Base-by-base conservation (phyloP, 1,284 basidiomycete genomes). In the Clitocybe nebularis region DNA sequence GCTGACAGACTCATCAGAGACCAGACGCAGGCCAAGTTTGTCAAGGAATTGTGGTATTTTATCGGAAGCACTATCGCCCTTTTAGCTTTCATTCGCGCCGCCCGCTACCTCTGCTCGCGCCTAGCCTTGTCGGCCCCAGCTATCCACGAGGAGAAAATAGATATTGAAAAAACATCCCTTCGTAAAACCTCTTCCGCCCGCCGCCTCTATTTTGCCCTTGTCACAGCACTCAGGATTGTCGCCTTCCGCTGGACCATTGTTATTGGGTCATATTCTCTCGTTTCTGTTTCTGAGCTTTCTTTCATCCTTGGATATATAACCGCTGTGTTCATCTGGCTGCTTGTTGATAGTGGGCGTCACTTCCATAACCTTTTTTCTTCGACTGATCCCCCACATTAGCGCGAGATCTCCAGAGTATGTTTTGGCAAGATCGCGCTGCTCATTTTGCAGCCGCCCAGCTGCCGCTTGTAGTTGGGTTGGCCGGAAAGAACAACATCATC, bases 221-320 rank as follows among this genome's bases (percentile, higher is more conserved):
- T 58, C 2, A 62, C 71, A 10, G 57, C 54, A 2, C 73, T 74
- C 56, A 64, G 64, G 43, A 65, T 71, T 25, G 50, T 67, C 4
- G 62, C 63, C 11, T 75, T 74, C 53, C 66, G 74, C 20, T 58
- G 59, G 41, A 66, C 61, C 9, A 52, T 74, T 16, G 64, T 68
- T 7, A 62, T 74, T 44, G 67, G 66, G 8, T 59, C 61, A 10
- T 59, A 59, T 17, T 52, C 58, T 11, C 51, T 61, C 20, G 58
- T 61, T 5, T 66, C 68, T 5, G 43, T 72, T 8, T 57, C 68
- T 9, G 72, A 75, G 48, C 49, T 72, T 20, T 44, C 58, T 19
- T 72, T 75, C 51, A 71, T 71, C 45, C 49, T 61, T 13, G 58
- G 56, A 5, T 76, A 76, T 51, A 68, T 74, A 26, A 54, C 60